Percentiles rank a stretch among this genome's conserved stretches.
These are phyloP conservation scores for Ocimum tenuiflorum DNA, from an alignment of 257 asterid genomes.

Conservation along the genomic window DNA sequence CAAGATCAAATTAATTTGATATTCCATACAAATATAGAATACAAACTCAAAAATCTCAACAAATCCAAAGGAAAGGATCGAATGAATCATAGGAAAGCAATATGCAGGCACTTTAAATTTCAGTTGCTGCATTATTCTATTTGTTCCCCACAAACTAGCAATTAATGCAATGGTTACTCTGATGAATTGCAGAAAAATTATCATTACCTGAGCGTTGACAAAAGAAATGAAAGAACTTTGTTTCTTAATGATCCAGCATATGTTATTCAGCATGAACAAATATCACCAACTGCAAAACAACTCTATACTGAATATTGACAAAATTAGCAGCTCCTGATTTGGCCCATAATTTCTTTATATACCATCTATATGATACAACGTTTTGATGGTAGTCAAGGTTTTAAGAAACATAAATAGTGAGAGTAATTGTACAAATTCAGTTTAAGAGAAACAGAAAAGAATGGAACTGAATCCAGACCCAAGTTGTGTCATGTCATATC, in stretches of 20 bases:
- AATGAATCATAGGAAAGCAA: no score
- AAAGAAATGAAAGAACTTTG: background rate
- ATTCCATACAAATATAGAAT: no score
- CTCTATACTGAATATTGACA: background rate
- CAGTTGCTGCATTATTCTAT: background rate
- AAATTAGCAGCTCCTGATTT: background rate
- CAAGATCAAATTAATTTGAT: no score
- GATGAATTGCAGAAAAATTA: background rate
- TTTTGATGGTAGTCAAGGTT: background rate
- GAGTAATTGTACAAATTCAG: background rate
- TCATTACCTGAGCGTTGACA: background rate
- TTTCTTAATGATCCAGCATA: background rate
- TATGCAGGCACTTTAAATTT: no score
- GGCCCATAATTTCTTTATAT: background rate
- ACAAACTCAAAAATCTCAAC: no score
- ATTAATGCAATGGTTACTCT: background rate
- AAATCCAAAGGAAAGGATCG: no score
- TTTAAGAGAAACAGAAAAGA: no score
- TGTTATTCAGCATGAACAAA: background rate
- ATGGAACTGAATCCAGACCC: no score
- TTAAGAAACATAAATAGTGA: background rate
- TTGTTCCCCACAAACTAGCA: background rate
- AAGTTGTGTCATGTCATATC: no score
- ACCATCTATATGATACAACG: background rate
- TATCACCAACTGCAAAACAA: background rate